Evolutionary conservation across 2,329 filamentous ascomycete species (phyloP), one percentile per base, ranked within the genome.

Genomic region (Ophiosphaerella korrae): DNA sequence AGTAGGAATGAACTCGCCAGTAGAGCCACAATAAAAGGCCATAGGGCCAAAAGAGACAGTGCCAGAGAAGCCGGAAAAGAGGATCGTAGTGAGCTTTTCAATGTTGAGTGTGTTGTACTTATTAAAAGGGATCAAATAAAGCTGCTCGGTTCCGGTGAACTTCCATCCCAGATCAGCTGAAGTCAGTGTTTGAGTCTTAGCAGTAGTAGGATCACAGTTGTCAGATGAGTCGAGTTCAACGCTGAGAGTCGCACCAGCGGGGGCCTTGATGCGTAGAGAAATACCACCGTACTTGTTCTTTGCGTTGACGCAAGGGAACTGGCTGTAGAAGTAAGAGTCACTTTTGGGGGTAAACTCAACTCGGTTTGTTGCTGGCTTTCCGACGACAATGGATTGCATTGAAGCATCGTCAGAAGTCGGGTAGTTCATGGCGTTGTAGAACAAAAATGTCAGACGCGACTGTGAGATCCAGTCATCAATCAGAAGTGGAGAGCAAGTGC

Each of bases 391-490:
- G 1, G 81, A 84, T 18, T 76, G 74, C 80, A 85, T 84, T 6
- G 80, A 80, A 2, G 71, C 78, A 64, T 86, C 84, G 55, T 84
- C 81, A 31, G 82, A 83, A 5, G 80, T 80, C 3, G 83, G 75
- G 55, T 80, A 73, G 2, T 80, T 72, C 71, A 85, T 73, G 33
- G 83, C 77, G 62, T 86, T 86, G 74, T 86, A 86, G 61, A 75
- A 81, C 13, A 86, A 70, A 68, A 86, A 86, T 1, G 81, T 84
- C 45, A 86, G 68, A 26, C 83, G 81, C 5, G 83, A 86, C 64
- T 86, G 84, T 7, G 83, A 86, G 46, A 76, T 77, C 78, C 81
- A 86, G 71, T 86, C 84, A 55, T 86, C 84, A 46, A 86, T 76
- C 23, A 83, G 63, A 6, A 82, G 68, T 32, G 73, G 65, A 9